Percentiles rank a stretch among this genome's conserved stretches.
phyloP scores from a whole-genome alignment of 176 grass and related monocot species.

The Avena atlantica region DNA sequence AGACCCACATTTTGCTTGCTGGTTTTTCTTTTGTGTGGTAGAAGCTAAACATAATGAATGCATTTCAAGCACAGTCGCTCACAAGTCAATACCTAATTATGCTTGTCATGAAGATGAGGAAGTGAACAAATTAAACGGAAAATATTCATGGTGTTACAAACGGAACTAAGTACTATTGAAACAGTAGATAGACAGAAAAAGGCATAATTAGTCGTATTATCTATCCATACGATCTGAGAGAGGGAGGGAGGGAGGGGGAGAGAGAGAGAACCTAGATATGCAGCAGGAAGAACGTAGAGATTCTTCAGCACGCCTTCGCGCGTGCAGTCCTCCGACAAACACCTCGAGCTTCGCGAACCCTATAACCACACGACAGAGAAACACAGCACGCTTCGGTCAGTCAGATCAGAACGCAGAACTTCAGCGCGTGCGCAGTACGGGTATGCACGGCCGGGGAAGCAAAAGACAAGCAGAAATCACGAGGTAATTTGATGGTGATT shows the following conservation, averaged over 20 bases:
- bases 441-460: background rate
- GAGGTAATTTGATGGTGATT: background rate
- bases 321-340: slow-evolving; percentile 42
- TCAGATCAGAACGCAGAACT: background rate
- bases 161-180: background rate
- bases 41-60: slow-evolving; percentile 30
- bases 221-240: background rate
- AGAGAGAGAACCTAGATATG: background rate
- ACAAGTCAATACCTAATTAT: background rate
- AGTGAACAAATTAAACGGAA: background rate
- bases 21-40: slow-evolving; percentile 28
- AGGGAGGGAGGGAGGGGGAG: background rate
- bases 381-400: background rate
- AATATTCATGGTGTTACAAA: background rate
- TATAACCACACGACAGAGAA: background rate
- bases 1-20: background rate
- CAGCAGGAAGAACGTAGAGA: slow-evolving; percentile 25
- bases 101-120: background rate
- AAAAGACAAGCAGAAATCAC: background rate
- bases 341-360: slow-evolving; percentile 40
- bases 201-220: background rate
- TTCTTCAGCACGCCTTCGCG: slow-evolving; percentile 37
- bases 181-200: background rate
- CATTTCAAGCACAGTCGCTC: background rate
- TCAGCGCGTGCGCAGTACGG: background rate